Evolutionary conservation across 2,329 filamentous ascomycete genomes (phyloP).

Genomic region (Colletotrichum tamarilloi): DNA sequence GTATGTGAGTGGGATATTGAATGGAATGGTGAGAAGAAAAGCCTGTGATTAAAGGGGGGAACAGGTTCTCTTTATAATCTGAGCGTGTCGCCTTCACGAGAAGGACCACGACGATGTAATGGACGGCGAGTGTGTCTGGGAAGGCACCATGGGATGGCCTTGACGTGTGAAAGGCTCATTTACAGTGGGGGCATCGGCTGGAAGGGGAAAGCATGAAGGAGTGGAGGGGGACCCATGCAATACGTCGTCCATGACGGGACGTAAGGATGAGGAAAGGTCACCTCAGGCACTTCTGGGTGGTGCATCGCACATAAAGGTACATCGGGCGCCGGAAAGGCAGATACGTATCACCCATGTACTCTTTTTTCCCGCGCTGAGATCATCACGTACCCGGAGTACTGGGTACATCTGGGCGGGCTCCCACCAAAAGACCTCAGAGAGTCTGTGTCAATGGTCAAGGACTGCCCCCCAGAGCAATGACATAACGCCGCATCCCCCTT

Average conservation of each 20-base stretch:
- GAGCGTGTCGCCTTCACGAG: constrained; percentile 25
- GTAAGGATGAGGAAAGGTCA: background rate
- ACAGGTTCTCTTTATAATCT: constrained; percentile 28
- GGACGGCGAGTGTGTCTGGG: constrained; percentile 9
- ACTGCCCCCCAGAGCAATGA: constrained; percentile 25
- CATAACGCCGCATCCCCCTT: constrained; percentile 29
- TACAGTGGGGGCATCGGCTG: constrained; percentile 24
- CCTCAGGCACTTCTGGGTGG: background rate
- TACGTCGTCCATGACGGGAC: constrained; percentile 5
- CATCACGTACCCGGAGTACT: background rate
- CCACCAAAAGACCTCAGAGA: background rate
- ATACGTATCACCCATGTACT: background rate
- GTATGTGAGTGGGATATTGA: background rate
- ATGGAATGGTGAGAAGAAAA: rapidly evolving
- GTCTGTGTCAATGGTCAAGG: constrained; percentile 26
- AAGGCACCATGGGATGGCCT: constrained; percentile 24
- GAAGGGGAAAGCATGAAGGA: constrained; percentile 32
- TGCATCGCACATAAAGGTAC: background rate
- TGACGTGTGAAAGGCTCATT: constrained; percentile 35
- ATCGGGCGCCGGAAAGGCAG: background rate
- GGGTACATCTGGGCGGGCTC: background rate
- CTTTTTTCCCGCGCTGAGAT: background rate
- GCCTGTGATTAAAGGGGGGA: background rate
- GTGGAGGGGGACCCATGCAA: constrained; percentile 31
- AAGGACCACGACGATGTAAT: constrained; percentile 32